A percentile compares a stretch with the other conserved stretches of the same genome.
phyloP scores from a whole-genome alignment of 1,284 basidiomycete genomes.

The Coniferiporia weirii region DNA sequence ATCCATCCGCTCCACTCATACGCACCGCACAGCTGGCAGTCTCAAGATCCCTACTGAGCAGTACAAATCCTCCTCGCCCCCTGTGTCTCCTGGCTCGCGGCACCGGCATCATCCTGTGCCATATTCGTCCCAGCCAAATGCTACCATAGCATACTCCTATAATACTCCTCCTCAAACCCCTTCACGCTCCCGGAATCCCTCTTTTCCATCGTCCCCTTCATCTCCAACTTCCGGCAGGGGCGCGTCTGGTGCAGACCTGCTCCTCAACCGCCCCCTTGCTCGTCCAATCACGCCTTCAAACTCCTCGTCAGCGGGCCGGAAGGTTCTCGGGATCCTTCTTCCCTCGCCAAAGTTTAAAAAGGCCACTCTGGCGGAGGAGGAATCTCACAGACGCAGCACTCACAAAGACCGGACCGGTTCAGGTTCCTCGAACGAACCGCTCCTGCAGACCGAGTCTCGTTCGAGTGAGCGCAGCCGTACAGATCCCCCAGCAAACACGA shows the following conservation, averaged over 20 bases:
- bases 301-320: slow-evolving; percentile 5
- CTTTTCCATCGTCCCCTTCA: slow-evolving; percentile 33
- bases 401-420: slow-evolving; percentile 14
- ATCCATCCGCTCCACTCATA: not conserved
- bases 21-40: not conserved
- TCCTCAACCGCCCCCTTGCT: slow-evolving; percentile 25
- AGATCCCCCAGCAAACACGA: not conserved
- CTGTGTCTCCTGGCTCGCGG: not conserved
- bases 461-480: not conserved
- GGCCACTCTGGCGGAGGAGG: not conserved
- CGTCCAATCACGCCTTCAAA: slow-evolving; percentile 32
- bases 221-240: slow-evolving; percentile 22
- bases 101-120: not conserved
- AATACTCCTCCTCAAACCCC: slow-evolving; percentile 15
- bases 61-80: slow-evolving; percentile 5
- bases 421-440: slow-evolving; percentile 16
- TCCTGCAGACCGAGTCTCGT: slow-evolving; percentile 7
- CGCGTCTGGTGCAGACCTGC: slow-evolving; percentile 27
- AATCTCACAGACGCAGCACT: not conserved
- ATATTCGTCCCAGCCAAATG: not conserved
- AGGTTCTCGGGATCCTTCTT: slow-evolving; percentile 10
- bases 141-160: slow-evolving; percentile 5
- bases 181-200: slow-evolving; percentile 29
- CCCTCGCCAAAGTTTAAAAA: slow-evolving; percentile 7
- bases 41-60: not conserved